Conservation (phyloP, 2,329 filamentous ascomycete species). For the Zopfia rhizophila region DNA sequence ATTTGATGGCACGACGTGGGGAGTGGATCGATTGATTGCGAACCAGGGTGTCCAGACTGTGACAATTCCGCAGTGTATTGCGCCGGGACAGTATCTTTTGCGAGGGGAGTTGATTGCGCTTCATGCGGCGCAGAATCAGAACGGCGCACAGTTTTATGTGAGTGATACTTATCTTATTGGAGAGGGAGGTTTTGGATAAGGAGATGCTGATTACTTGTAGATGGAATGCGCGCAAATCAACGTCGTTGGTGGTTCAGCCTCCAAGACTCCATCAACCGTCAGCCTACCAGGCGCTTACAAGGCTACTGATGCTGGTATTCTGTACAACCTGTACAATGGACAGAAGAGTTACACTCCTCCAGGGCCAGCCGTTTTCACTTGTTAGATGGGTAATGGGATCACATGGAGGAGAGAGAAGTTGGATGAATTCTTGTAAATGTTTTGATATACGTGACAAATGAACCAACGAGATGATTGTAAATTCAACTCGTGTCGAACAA, state of each 20-base stretch:
- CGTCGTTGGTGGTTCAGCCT: conserved; percentile 36
- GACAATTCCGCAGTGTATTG: conserved; percentile 48
- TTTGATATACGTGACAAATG: too few species aligned
- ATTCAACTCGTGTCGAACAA: too few species aligned
- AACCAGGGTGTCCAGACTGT: conserved; percentile 57
- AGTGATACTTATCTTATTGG: conserved; percentile 11
- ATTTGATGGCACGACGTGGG: conserved; percentile 48
- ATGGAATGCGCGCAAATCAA: conserved; percentile 48
- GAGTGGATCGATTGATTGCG: conserved; percentile 46
- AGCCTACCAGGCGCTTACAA: conserved; percentile 47
- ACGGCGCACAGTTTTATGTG: conserved; percentile 57
- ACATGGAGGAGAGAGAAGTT: too few species aligned
- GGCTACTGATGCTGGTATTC: conserved; percentile 41
- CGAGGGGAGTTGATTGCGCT: conserved; percentile 51
- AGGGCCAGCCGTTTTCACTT: conserved; percentile 62
- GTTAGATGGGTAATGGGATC: too few species aligned
- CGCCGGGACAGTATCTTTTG: conserved; percentile 48
- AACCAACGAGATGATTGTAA: too few species aligned
- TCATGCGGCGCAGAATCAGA: conserved; percentile 36
- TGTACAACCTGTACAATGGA: conserved; percentile 42
- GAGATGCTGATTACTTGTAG: conserved; percentile 56
- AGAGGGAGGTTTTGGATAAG: conserved; percentile 47
- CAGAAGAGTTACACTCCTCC: conserved; percentile 58
- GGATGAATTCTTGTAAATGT: too few species aligned
- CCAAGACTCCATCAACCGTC: conserved; percentile 39